Conservation (phyloP, 2,329 filamentous ascomycete species). For the Dothiorella sarmentorum region DNA sequence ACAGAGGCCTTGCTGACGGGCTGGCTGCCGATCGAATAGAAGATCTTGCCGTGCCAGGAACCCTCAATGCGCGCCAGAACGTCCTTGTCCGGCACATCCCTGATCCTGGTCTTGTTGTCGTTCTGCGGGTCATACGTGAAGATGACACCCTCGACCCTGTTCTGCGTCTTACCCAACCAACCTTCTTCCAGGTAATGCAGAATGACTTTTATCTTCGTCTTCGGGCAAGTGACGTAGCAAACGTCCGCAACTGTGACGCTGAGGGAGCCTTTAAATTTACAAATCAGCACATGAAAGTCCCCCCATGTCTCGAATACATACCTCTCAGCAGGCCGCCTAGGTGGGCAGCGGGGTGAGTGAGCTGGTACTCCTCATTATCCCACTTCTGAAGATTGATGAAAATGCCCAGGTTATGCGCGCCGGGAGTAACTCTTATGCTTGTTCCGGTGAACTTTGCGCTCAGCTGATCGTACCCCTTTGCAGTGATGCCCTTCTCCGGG, state of each 20-base stretch:
- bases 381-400: slow-evolving; percentile 82
- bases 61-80: slow-evolving; percentile 79
- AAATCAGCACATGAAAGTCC: not conserved
- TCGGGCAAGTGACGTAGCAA: slow-evolving; percentile 84
- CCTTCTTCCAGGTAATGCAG: slow-evolving; percentile 91
- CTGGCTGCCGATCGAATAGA: slow-evolving; percentile 52
- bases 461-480: slow-evolving; percentile 91
- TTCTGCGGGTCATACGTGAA: slow-evolving; percentile 88
- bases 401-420: slow-evolving; percentile 91
- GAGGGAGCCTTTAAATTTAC: slow-evolving; percentile 55
- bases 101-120: slow-evolving; percentile 74
- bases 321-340: slow-evolving; percentile 81
- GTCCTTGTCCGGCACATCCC: slow-evolving; percentile 82
- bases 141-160: slow-evolving; percentile 85
- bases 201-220: slow-evolving; percentile 87
- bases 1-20: slow-evolving; percentile 52
- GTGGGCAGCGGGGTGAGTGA: slow-evolving; percentile 92
- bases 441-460: slow-evolving; percentile 98
- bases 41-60: slow-evolving; percentile 74
- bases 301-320: slow-evolving; percentile 21
- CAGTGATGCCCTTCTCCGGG: slow-evolving; percentile 82
- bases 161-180: slow-evolving; percentile 88
- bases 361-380: slow-evolving; percentile 85
- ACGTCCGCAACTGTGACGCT: slow-evolving; percentile 87
- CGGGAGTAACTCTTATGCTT: slow-evolving; percentile 84